Evolutionary conservation across 176 grass and related monocot species (phyloP), one percentile per base, ranked within the genome.

Genomic region (Neostapfia colusana): DNA sequence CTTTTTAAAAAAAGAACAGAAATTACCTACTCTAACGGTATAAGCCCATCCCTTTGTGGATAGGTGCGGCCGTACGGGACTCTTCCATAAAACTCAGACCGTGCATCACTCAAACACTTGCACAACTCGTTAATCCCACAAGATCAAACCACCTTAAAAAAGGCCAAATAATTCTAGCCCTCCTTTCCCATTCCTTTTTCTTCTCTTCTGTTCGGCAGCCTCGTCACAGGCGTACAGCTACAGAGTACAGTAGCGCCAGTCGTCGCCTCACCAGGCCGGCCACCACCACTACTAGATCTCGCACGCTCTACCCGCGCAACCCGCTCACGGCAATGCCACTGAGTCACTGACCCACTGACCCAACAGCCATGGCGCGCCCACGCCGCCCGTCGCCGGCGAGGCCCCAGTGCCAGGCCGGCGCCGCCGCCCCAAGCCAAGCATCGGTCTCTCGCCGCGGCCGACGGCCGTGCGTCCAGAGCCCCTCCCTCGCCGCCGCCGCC

Each of bases 381-480:
- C 31, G 31, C 31, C 31, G 31, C 31, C 31, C 31, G 31, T 31
- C 31, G 31, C 31, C 31, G 31, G 31, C 31, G 31, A 31, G 31
- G 31, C 78, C 80, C 17, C 67, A 41, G 16, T 48, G 44, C 31
- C 61, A 18, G 17, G 65, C 27, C 2, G 25, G 56, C 2, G 4
- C 63, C 6, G 5, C 69, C 9, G 39, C 48, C 36, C 76, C 56
- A 8, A 6, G 38, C 48, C 67, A 70, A 28, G 48, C 48, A 9
- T 43, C 75, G 7, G 24, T 58, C 1, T 41, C 70, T 17, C 62
- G 75, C 42, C 74, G 34, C 34, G 17, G 38, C 74, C 69, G 80
- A 20, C 80, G 80, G 61, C 74, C 74, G 80, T 75, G 68, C 43
- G 63, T 83, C 24, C 86, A 83, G 75, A 88, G 86, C 80, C 80